Base-by-base conservation (phyloP, 345 rosid species). In the Boechera stricta region DNA sequence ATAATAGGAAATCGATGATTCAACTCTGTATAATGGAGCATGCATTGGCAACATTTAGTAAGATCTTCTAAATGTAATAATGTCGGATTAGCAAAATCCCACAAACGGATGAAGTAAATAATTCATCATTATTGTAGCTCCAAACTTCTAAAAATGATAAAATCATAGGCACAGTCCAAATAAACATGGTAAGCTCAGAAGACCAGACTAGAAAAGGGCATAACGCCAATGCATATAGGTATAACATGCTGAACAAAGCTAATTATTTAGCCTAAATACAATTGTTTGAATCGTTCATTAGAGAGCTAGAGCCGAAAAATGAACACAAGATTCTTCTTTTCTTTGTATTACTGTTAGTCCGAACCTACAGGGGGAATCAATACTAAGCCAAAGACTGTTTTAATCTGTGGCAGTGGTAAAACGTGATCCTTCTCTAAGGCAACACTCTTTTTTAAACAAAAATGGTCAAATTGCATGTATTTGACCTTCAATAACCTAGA, bases 371-470 rank as follows among this genome's bases (percentile, higher is more conserved):
- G 28, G 48, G 47, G 24, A 33, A 28, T 58, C 56, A 33, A 52
- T 41, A 38, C 41, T 36, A 31, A 51, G 7, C 52, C 24, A 73
- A 28, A 52, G 33, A 73, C 52, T 33, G 48, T n/a, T 72, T 26
- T 24, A 48, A 36, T 36, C 18, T 15, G 13, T 38, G 52, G 13
- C 49, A 61, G 58, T 2, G 39, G n/a, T 10, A 7, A 72, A 63
- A 72, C 6, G 0, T 13, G 6, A 21, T 33, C 39, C 13, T 15
- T 38, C 24, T 48, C 24, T 59, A 51, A 72, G 26, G 8, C 44
- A 33, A 57, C 24, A 58, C 10, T 12, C 3, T 61, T 4, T 38
- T 13, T 15, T 44, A 28, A 24, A 13, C 7, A 12, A 26, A 39
- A 28, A 56, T 39, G 10, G 60, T 1, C 52, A n/a, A n/a, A 7